A percentile compares a stretch with the other conserved stretches of the same genome.
These are phyloP conservation scores for Inonotus obliquus DNA, from an alignment of 1,284 basidiomycete genomes.

Conservation along the genomic window DNA sequence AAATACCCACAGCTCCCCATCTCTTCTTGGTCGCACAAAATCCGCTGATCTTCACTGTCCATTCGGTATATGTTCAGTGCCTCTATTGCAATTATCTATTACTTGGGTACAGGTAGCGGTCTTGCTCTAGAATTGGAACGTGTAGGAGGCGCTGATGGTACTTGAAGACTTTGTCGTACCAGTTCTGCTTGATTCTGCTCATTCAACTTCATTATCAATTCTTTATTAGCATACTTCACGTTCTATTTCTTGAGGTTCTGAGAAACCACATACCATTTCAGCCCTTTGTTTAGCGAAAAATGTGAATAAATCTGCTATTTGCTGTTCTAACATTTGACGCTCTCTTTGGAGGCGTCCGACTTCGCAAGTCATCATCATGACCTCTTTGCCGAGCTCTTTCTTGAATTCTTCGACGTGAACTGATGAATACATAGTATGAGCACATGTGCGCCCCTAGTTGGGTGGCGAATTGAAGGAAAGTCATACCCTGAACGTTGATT, in stretches of 20 bases:
- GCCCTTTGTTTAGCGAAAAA: slow-evolving; percentile 66
- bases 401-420: slow-evolving; percentile 84
- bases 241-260: background rate
- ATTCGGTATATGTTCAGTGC: background rate
- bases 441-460: background rate
- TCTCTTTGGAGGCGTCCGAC: slow-evolving; percentile 69
- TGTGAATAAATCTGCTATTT: slow-evolving; percentile 67
- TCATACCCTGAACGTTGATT: slow-evolving; percentile 73
- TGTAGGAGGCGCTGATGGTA: background rate
- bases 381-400: slow-evolving; percentile 70
- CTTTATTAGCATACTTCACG: background rate
- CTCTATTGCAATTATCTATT: background rate
- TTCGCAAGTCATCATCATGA: slow-evolving; percentile 69
- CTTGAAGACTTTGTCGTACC: slow-evolving; percentile 4
- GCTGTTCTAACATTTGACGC: slow-evolving; percentile 66
- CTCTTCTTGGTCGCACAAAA: too few relatives aligned
- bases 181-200: slow-evolving; percentile 10
- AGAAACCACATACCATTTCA: slow-evolving; percentile 30
- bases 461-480: background rate
- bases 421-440: slow-evolving; percentile 28
- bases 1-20: background rate
- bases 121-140: slow-evolving; percentile 1
- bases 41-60: background rate
- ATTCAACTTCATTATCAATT: background rate
- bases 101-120: slow-evolving; percentile 13